Percentiles rank a stretch among this genome's conserved stretches.
phyloP scores from a whole-genome alignment of 805 yeast genomes.

The Saccharomycopsis sp. region DNA sequence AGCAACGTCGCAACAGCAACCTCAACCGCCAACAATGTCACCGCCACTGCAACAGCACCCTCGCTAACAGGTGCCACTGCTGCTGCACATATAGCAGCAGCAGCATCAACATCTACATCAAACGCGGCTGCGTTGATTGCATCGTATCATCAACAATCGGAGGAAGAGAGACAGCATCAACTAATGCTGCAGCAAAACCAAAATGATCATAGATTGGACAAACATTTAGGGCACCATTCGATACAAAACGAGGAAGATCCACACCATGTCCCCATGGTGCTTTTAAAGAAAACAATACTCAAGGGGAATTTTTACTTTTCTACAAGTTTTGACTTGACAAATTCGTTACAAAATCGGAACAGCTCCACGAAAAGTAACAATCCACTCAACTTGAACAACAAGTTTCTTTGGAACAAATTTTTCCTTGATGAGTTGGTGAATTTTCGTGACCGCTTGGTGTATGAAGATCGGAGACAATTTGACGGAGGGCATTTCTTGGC shows the following conservation, averaged over 20 bases:
- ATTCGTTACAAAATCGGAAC: constrained; percentile 66
- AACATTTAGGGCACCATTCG: constrained; percentile 21
- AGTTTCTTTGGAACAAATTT: constrained; percentile 86
- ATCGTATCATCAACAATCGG: not conserved
- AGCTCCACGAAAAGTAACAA: constrained; percentile 16
- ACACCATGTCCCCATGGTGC: constrained; percentile 71
- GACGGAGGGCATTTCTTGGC: constrained; percentile 69
- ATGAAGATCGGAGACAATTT: constrained; percentile 44
- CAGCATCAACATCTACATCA: too few relatives aligned
- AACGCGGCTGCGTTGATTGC: too few relatives aligned
- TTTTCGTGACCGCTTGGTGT: constrained; percentile 60
- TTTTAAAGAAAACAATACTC: constrained; percentile 59
- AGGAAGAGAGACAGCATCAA: too few relatives aligned
- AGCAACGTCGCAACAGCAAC: not conserved
- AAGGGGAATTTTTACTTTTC: constrained; percentile 88
- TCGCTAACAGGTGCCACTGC: too few relatives aligned
- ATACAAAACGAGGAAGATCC: constrained; percentile 29
- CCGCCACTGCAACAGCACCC: too few relatives aligned
- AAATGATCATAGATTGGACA: too few relatives aligned
- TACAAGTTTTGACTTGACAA: constrained; percentile 82
- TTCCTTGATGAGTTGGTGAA: constrained; percentile 71
- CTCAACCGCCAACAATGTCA: not conserved
- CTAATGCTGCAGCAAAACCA: constrained; percentile 23
- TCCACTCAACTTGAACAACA: constrained; percentile 50
- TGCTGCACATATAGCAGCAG: too few relatives aligned